Evolutionary conservation across 1,284 basidiomycete species (phyloP).

Genomic region (Moesziomyces aphidis): DNA sequence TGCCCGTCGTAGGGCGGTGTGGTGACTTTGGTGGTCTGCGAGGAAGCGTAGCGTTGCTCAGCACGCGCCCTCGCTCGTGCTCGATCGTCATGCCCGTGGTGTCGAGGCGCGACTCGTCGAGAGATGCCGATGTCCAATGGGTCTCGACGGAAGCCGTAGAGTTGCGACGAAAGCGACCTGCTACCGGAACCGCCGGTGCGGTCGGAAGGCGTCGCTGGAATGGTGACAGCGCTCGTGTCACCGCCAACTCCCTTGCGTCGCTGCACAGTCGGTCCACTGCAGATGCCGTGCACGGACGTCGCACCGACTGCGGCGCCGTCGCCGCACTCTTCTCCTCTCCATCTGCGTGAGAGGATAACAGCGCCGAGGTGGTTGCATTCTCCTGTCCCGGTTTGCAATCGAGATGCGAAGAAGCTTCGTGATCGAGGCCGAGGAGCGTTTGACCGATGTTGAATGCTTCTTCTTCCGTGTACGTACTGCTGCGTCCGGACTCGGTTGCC

Average conservation of each 20-base stretch:
- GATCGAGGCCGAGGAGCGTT: conserved; percentile 4
- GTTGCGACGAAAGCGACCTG: conserved; percentile 13
- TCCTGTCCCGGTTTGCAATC: background rate
- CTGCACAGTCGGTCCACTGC: conserved; percentile 18
- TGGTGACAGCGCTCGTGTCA: conserved; percentile 25
- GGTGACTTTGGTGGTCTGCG: conserved; percentile 25
- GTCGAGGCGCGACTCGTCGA: background rate
- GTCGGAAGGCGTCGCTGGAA: conserved; percentile 3
- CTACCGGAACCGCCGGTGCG: conserved; percentile 7
- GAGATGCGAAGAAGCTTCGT: background rate
- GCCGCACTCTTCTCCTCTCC: background rate
- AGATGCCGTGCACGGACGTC: conserved; percentile 19
- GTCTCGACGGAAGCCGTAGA: conserved; percentile 17
- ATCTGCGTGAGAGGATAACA: background rate
- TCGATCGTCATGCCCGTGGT: background rate
- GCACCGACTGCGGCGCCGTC: background rate
- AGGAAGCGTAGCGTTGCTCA: background rate
- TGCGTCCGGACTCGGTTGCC: conserved; percentile 9
- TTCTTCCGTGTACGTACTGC: conserved; percentile 4
- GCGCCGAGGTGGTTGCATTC: background rate
- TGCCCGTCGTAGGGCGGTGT: conserved; percentile 16
- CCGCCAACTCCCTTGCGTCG: conserved; percentile 13
- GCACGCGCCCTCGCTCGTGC: background rate
- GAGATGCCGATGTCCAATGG: conserved; percentile 18
- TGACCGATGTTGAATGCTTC: conserved; percentile 2